phyloP scores from a whole-genome alignment of 495 filamentous ascomycete species.

The Penicillium nucicola region DNA sequence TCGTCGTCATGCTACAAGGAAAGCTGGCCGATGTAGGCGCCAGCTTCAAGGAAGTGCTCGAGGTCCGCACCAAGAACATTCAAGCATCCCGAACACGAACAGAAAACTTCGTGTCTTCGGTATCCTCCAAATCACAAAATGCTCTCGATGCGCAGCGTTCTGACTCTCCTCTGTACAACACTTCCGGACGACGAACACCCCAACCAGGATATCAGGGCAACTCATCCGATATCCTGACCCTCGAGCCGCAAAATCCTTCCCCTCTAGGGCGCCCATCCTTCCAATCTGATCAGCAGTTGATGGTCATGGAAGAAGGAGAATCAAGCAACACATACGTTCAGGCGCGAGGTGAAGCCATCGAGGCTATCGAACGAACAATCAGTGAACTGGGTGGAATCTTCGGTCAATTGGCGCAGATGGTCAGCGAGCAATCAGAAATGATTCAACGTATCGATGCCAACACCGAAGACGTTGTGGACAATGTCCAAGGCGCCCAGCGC shows the following conservation, averaged over 20 bases:
- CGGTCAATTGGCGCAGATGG: slow-evolving; percentile 95
- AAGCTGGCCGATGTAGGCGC: slow-evolving; percentile 91
- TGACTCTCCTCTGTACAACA: slow-evolving; percentile 82
- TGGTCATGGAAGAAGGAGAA: slow-evolving; percentile 93
- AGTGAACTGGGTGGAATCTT: slow-evolving; percentile 93
- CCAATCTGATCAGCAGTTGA: slow-evolving; percentile 80
- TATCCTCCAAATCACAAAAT: slow-evolving; percentile 73
- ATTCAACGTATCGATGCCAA: slow-evolving; percentile 92
- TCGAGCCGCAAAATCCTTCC: slow-evolving; percentile 69
- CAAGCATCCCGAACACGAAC: slow-evolving; percentile 88
- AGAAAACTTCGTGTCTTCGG: slow-evolving; percentile 92
- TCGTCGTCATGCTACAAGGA: slow-evolving; percentile 87
- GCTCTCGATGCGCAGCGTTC: slow-evolving; percentile 55
- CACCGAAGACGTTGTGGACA: slow-evolving; percentile 93
- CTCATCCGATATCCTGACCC: slow-evolving; percentile 71
- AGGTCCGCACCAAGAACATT: slow-evolving; percentile 97
- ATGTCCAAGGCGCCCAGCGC: slow-evolving; percentile 91
- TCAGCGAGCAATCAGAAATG: slow-evolving; percentile 94
- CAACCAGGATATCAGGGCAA: slow-evolving; percentile 52
- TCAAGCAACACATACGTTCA: slow-evolving; percentile 85
- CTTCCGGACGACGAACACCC: slow-evolving; percentile 65
- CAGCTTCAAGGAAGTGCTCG: slow-evolving; percentile 96
- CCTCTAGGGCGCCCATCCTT: slow-evolving; percentile 46
- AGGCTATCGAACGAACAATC: slow-evolving; percentile 94
- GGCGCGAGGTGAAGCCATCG: slow-evolving; percentile 91